phyloP scores from a whole-genome alignment of 148 eudicot species.

The Beta vulgaris region DNA sequence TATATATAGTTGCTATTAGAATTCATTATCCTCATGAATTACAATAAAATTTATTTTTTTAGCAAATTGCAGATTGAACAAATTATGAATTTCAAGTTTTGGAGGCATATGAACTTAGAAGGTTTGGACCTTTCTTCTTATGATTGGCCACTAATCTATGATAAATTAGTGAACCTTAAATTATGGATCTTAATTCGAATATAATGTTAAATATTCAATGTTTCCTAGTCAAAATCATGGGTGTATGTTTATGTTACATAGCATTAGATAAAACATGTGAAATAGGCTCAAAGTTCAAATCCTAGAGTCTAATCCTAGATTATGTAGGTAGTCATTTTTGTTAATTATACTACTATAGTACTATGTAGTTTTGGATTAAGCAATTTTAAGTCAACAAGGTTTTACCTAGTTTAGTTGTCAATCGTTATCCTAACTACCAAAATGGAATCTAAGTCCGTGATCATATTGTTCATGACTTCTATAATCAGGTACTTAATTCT shows the following conservation, averaged over 20 bases:
- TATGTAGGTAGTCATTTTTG: background rate
- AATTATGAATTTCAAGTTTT: background rate
- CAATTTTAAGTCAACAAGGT: background rate
- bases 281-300: background rate
- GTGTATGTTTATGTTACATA: background rate
- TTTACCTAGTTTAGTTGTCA: background rate
- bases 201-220: background rate
- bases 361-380: constrained; percentile 13
- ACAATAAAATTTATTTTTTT: no score
- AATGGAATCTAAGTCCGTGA: background rate
- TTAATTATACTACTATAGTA: no score
- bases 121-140: background rate
- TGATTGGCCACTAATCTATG: background rate
- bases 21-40: no score
- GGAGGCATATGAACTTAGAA: background rate
- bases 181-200: constrained; percentile 5
- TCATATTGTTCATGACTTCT: background rate
- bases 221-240: background rate
- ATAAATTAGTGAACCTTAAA: background rate
- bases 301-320: constrained; percentile 4
- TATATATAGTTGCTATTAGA: no score
- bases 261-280: background rate
- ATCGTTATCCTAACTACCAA: background rate
- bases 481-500: background rate
- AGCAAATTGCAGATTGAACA: background rate